Conservation (phyloP, 768 basidiomycete genomes). For the Pseudohyphozyma bogoriensis region DNA sequence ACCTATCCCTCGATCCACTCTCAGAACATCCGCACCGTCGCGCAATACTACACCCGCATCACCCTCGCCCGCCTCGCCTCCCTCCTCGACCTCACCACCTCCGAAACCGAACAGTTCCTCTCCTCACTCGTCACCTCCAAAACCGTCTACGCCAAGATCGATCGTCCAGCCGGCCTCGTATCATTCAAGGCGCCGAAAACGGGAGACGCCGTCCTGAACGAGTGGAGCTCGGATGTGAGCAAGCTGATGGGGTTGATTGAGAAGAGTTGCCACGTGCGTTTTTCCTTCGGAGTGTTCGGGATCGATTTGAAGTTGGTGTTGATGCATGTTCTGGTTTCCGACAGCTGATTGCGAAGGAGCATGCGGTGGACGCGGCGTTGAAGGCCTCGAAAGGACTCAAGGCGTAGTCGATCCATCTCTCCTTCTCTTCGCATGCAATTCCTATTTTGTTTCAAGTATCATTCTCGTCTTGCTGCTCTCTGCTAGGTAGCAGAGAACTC, state of each 20-base stretch:
- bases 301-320: background rate
- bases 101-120: constrained; percentile 78
- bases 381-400: background rate
- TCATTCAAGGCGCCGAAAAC: constrained; percentile 72
- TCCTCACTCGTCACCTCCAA: constrained; percentile 82
- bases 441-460: too few species aligned
- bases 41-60: constrained; percentile 90
- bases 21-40: constrained; percentile 90
- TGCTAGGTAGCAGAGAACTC: too few species aligned
- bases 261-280: constrained; percentile 65
- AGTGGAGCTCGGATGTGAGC: constrained; percentile 95
- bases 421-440: too few species aligned
- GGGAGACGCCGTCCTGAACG: constrained; percentile 84
- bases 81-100: constrained; percentile 70
- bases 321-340: background rate
- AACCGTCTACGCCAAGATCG: constrained; percentile 85
- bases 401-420: too few species aligned
- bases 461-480: too few species aligned
- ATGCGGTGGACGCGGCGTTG: constrained; percentile 18
- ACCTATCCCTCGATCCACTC: constrained; percentile 7
- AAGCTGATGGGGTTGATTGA: constrained; percentile 80
- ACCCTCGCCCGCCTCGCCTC: constrained; percentile 69
- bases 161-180: constrained; percentile 81
- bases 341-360: constrained; percentile 9
- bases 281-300: background rate